phyloP scores from a whole-genome alignment of 495 filamentous ascomycete species.

The Talaromyces stipitatus region DNA sequence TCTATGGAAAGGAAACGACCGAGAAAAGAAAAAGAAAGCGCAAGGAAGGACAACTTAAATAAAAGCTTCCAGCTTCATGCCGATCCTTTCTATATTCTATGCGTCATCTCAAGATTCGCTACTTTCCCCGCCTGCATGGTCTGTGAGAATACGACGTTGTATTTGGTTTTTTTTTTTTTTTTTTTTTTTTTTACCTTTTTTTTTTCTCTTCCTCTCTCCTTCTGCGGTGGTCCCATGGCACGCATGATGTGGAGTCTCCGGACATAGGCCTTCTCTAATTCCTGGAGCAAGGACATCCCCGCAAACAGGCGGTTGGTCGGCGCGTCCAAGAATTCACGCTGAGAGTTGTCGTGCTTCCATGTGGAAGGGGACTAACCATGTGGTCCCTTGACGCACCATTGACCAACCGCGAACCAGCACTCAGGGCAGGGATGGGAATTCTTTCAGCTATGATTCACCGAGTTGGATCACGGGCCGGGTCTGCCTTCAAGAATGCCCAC shows the following conservation, averaged over 20 bases:
- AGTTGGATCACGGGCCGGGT: not conserved
- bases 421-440: not conserved
- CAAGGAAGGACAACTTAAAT: not conserved
- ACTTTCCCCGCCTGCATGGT: not conserved
- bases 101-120: not conserved
- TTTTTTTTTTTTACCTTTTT: no score
- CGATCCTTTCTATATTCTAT: not conserved
- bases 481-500: not conserved
- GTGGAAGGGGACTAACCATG: not conserved
- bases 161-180: not conserved
- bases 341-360: not conserved
- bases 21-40: not conserved
- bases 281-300: not conserved
- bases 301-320: not conserved
- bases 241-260: not conserved
- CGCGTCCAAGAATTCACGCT: not conserved
- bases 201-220: no score
- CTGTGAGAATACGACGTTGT: conserved; percentile 3
- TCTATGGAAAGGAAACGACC: not conserved
- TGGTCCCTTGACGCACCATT: not conserved
- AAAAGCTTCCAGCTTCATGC: not conserved
- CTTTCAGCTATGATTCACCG: not conserved
- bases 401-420: not conserved
- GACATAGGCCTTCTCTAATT: not conserved
- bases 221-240: not conserved